Evolutionary conservation across 1,284 basidiomycete species (phyloP).

Genomic region (Pyrrhoderma noxium): DNA sequence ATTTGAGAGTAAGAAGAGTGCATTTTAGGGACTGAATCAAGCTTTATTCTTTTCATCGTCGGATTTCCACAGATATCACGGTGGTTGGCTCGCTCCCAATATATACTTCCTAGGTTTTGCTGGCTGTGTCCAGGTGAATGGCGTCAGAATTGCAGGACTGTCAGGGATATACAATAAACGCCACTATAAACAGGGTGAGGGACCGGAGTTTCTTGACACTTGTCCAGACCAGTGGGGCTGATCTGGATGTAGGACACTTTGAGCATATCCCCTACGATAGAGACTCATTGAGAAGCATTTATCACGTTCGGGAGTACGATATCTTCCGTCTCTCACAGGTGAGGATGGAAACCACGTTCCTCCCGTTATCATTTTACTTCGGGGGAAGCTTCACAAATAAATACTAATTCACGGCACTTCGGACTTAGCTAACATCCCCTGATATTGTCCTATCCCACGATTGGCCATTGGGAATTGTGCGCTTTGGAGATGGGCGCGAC

Average conservation of each 20-base stretch:
- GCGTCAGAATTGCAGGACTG: conserved; percentile 79
- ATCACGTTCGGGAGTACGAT: conserved; percentile 88
- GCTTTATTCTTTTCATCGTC: too few species aligned
- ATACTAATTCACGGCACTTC: conserved; percentile 29
- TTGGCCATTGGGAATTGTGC: conserved; percentile 88
- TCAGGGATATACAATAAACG: conserved; percentile 89
- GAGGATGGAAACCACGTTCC: conserved; percentile 17
- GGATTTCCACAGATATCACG: conserved; percentile 62
- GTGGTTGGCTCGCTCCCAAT: conserved; percentile 94
- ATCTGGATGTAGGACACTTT: conserved; percentile 48
- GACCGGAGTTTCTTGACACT: conserved; percentile 12
- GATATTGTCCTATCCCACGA: conserved; percentile 91
- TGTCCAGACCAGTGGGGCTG: background rate
- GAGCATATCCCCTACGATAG: conserved; percentile 69
- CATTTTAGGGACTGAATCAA: background rate
- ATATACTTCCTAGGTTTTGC: conserved; percentile 96
- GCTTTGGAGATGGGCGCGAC: conserved; percentile 62
- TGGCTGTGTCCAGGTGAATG: conserved; percentile 84
- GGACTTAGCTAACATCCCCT: conserved; percentile 38
- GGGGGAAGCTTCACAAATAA: conserved; percentile 16
- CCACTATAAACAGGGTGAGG: conserved; percentile 71
- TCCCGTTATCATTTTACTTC: conserved; percentile 6
- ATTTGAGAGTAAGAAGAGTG: conserved; percentile 3
- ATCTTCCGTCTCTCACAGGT: conserved; percentile 77
- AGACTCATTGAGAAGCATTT: conserved; percentile 73